These are phyloP conservation scores for Globisporangium uncinulatum DNA, from an alignment of 352 stramenopile species.

Conservation along the genomic window DNA sequence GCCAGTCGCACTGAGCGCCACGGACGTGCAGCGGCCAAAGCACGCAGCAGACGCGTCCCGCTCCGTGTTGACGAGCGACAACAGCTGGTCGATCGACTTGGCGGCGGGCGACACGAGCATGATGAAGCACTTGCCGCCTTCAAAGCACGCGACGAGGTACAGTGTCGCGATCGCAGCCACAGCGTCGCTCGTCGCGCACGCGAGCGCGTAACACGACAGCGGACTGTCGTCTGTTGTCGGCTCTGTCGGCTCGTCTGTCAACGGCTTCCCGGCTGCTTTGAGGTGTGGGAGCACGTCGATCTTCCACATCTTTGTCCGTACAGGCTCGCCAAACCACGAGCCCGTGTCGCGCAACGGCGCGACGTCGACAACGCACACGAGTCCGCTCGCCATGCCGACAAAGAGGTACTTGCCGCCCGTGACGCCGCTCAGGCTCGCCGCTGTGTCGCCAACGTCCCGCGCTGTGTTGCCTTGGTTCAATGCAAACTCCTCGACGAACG, in stretches of 20 bases:
- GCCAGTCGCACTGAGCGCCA: slow-evolving; percentile 39
- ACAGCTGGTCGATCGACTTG: slow-evolving; percentile 66
- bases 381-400: slow-evolving; percentile 64
- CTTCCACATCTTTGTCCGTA: slow-evolving; percentile 57
- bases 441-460: slow-evolving; percentile 45
- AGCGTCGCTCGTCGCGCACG: slow-evolving; percentile 38
- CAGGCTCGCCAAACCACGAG: slow-evolving; percentile 28
- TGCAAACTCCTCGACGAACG: slow-evolving; percentile 46
- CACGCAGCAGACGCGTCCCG: slow-evolving; percentile 19
- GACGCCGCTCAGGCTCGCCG: slow-evolving; percentile 37
- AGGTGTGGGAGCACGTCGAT: slow-evolving; percentile 72
- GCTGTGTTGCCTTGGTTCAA: slow-evolving; percentile 48
- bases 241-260: not conserved
- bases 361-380: slow-evolving; percentile 66
- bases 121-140: slow-evolving; percentile 78
- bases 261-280: not conserved
- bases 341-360: slow-evolving; percentile 4
- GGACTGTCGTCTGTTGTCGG: slow-evolving; percentile 6
- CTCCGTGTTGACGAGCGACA: slow-evolving; percentile 72
- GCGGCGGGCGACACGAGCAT: slow-evolving; percentile 48
- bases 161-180: slow-evolving; percentile 24
- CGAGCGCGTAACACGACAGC: slow-evolving; percentile 50
- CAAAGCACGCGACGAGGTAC: slow-evolving; percentile 63
- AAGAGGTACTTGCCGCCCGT: slow-evolving; percentile 56
- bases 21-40: slow-evolving; percentile 41